Evolutionary conservation across 345 rosid species (phyloP).

Genomic region (Arabidopsis suecica): DNA sequence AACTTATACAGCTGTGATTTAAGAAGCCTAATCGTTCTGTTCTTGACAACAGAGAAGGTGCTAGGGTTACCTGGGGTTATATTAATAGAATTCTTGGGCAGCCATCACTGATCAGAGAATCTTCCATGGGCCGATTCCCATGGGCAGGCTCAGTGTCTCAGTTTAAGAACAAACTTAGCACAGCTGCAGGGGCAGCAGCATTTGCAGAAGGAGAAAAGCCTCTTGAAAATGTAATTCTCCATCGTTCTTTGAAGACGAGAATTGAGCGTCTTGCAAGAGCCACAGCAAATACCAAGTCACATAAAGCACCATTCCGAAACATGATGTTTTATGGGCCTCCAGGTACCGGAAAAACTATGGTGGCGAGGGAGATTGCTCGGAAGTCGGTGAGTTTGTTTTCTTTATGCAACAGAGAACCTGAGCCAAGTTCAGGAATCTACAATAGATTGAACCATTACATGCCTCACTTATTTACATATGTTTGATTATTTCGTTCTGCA

Average conservation of each 20-base stretch:
- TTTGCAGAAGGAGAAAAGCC: constrained; percentile 55
- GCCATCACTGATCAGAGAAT: constrained; percentile 94
- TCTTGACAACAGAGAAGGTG: constrained; percentile 77
- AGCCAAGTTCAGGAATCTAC: not conserved
- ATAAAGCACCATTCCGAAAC: constrained; percentile 93
- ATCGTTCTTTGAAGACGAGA: constrained; percentile 83
- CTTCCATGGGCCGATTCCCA: constrained; percentile 82
- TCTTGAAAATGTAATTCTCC: constrained; percentile 76
- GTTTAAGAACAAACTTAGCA: constrained; percentile 51
- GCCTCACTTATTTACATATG: not conserved
- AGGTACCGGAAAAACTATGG: constrained; percentile 99
- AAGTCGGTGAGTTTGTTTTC: constrained; percentile 64
- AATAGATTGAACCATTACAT: not conserved
- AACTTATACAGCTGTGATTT: not conserved
- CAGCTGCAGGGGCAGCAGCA: constrained; percentile 48
- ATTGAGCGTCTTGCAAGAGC: constrained; percentile 94
- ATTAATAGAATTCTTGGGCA: constrained; percentile 92
- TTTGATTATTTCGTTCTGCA: constrained; percentile 38
- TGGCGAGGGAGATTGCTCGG: constrained; percentile 92
- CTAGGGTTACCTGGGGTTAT: constrained; percentile 95
- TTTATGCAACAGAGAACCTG: not conserved
- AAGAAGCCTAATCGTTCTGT: constrained; percentile 28
- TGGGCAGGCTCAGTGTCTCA: constrained; percentile 63
- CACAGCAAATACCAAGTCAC: constrained; percentile 86
- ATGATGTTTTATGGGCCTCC: constrained; percentile 99